Percentiles rank a stretch among this genome's conserved stretches.
Evolutionary conservation across 2,329 filamentous ascomycete species (phyloP).

Genomic region (Verticillium klebahnii): DNA sequence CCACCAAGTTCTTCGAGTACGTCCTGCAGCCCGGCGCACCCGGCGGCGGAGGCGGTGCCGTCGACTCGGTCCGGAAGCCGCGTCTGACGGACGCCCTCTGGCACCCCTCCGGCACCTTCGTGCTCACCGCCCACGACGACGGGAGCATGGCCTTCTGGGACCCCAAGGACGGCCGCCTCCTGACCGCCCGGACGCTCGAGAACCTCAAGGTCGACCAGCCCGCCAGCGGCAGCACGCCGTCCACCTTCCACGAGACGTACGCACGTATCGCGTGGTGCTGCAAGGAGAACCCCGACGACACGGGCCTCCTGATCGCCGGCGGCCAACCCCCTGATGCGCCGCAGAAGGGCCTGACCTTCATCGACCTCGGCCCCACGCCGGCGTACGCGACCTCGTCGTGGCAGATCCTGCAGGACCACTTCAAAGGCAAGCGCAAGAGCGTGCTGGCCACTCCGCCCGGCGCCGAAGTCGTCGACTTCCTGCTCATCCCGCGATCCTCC

Average conservation of each 20-base stretch:
- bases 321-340: constrained; percentile 64
- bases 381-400: constrained; percentile 89
- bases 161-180: constrained; percentile 75
- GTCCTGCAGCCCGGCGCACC: constrained; percentile 75
- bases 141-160: constrained; percentile 94
- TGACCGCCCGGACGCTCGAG: constrained; percentile 78
- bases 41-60: constrained; percentile 66
- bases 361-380: constrained; percentile 85
- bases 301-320: constrained; percentile 79
- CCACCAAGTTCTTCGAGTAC: constrained; percentile 78
- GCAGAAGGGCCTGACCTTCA: constrained; percentile 76
- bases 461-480: constrained; percentile 74
- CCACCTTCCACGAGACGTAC: constrained; percentile 67
- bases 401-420: constrained; percentile 75
- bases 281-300: constrained; percentile 91
- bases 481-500: constrained; percentile 73
- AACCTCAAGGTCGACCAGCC: constrained; percentile 70
- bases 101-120: constrained; percentile 91
- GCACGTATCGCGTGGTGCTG: constrained; percentile 86
- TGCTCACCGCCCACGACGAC: constrained; percentile 85
- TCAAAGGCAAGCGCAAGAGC: constrained; percentile 69
- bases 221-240: constrained; percentile 41
- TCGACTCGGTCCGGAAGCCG: constrained; percentile 63
- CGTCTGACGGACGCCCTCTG: constrained; percentile 78
- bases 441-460: constrained; percentile 72